Evolutionary conservation across 2,329 filamentous ascomycete species (phyloP), one percentile per base, ranked within the genome.

Genomic region (Didymella glomerata): DNA sequence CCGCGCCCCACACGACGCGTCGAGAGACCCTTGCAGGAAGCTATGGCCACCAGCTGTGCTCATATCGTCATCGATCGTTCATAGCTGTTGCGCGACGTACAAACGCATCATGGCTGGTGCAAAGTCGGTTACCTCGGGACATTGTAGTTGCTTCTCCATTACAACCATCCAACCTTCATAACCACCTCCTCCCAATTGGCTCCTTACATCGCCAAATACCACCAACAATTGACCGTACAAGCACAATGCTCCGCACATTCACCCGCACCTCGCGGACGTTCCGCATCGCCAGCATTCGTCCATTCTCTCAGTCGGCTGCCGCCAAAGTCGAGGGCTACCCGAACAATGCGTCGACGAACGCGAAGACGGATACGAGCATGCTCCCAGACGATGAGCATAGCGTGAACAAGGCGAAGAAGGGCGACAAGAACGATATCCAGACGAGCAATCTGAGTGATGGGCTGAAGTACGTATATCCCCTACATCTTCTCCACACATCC

Each of bases 391-490:
- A 74, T 56, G 64, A 63, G 54, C 56, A 59, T 27, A 59, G 56
- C 27, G 56, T 59, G 41, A 54, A 59, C 25, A 59, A 71, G 44
- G 66, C 61, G 10, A 65, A 73, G 55, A 75, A 76, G 60, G 70
- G 72, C 36, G 75, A 78, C 18, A 64, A 64, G 6, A 57, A 75
- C 27, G 74, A 79, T 50, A 62, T 78, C 10, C 76, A 78, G 52
- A 71, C 68, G 27, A 61, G 70, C 28, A 75, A 72, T 55, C 58
- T 65, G 16, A 64, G 67, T 44, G 63, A 60, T 7, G 77, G 71
- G 10, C 63, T 72, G 47, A 67, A 77, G 77, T 79, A 69, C 62
- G 76, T 70, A 5, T n/a, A n/a, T n/a, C n/a, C n/a, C n/a, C n/a
- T n/a, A n/a, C n/a, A n/a, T n/a, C n/a, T n/a, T n/a, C n/a, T n/a